phyloP scores from a whole-genome alignment of 257 asterid genomes.

The Leptodermis oblonga region DNA sequence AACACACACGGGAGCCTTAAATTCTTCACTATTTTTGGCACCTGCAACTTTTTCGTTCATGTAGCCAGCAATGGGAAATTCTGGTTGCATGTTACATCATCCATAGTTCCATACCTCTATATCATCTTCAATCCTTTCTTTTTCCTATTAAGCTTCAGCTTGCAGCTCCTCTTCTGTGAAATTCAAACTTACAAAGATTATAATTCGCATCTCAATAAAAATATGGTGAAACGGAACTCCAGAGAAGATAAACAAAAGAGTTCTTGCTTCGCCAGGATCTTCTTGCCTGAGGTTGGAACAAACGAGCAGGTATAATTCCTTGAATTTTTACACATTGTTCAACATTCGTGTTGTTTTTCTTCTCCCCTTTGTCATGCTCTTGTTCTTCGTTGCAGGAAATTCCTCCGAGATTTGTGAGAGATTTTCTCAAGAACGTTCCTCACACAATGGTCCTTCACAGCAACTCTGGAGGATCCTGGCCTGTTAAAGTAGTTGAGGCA shows the following conservation, averaged over 20 bases:
- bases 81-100: not conserved
- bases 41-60: not conserved
- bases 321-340: too few species aligned
- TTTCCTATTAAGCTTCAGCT: too few species aligned
- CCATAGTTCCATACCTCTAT: too few species aligned
- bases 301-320: constrained; percentile 5
- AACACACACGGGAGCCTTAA: not conserved
- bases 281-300: not conserved
- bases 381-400: constrained; percentile 8
- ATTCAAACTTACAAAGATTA: too few species aligned
- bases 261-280: constrained; percentile 30
- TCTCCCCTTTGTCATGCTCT: too few species aligned
- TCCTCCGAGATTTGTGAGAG: not conserved
- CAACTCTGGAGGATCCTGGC: constrained; percentile 6
- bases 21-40: not conserved
- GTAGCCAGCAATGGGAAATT: not conserved
- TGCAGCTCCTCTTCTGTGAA: too few species aligned
- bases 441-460: not conserved
- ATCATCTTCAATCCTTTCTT: too few species aligned
- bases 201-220: too few species aligned
- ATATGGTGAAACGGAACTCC: not conserved
- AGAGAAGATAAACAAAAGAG: constrained; percentile 4
- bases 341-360: too few species aligned
- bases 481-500: not conserved
- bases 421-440: not conserved